These are phyloP conservation scores for Paracamarosporium sp. DNA, from an alignment of 2,329 filamentous ascomycete species.

Conservation along the genomic window DNA sequence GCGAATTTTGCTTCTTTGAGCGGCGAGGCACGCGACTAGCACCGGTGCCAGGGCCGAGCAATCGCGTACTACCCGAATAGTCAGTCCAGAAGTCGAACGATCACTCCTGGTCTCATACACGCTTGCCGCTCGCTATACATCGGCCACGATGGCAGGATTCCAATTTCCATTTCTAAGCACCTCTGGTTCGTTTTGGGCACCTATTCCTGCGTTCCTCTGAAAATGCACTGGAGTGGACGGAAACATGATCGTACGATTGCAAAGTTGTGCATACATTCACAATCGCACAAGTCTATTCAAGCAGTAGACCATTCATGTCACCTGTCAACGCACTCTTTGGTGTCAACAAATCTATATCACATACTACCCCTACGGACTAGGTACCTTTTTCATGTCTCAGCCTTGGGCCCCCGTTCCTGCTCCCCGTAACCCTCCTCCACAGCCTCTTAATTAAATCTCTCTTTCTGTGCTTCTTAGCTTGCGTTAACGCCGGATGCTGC, in stretches of 20 bases:
- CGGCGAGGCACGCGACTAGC: background rate
- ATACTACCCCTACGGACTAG: background rate
- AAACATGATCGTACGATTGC: background rate
- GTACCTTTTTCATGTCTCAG: background rate
- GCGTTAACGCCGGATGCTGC: background rate
- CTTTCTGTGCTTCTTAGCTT: background rate
- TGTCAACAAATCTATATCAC: background rate
- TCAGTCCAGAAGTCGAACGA: background rate
- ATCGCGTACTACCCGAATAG: conserved; percentile 2
- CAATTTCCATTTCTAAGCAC: background rate
- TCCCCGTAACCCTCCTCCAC: background rate
- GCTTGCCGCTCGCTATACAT: background rate
- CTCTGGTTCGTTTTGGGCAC: too few relatives aligned
- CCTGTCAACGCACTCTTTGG: background rate
- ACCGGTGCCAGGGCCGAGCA: background rate
- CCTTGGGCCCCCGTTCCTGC: background rate
- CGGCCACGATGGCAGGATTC: background rate
- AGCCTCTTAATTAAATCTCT: background rate
- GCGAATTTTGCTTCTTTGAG: background rate
- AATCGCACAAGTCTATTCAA: background rate
- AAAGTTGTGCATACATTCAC: background rate
- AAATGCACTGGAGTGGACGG: too few relatives aligned
- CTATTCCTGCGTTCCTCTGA: too few relatives aligned
- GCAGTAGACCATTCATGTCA: background rate
- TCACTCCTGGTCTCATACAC: background rate